Percentiles rank a stretch among this genome's conserved stretches.
Conservation (phyloP, 495 filamentous ascomycete species). For the Aspergillus saccharolyticus region DNA sequence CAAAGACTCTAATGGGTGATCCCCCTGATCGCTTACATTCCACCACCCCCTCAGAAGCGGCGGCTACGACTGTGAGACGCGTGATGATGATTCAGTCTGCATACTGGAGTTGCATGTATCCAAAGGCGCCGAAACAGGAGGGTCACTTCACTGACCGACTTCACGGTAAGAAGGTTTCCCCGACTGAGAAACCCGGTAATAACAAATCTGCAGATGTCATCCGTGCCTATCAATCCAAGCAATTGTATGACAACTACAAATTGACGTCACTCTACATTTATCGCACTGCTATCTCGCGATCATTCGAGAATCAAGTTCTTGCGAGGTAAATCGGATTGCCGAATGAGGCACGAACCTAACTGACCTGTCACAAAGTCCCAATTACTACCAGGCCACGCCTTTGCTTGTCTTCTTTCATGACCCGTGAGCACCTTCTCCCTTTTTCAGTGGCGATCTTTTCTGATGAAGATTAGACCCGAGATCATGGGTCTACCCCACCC, state of each 20-base stretch:
- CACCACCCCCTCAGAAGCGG: conserved; percentile 38
- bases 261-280: conserved; percentile 75
- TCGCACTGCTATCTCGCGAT: conserved; percentile 61
- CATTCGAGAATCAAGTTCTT: conserved; percentile 84
- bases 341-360: background rate
- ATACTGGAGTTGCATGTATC: conserved; percentile 58
- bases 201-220: conserved; percentile 55
- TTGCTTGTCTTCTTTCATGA: conserved; percentile 79
- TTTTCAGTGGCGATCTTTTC: background rate
- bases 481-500: conserved; percentile 63
- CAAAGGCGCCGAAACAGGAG: conserved; percentile 32
- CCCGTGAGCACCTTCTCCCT: conserved; percentile 51
- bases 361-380: conserved; percentile 35
- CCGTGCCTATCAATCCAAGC: conserved; percentile 63
- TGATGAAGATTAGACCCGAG: conserved; percentile 55
- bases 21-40: conserved; percentile 70
- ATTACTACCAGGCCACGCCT: conserved; percentile 47
- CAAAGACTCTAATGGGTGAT: conserved; percentile 89
- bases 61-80: conserved; percentile 44
- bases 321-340: conserved; percentile 56
- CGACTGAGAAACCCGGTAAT: background rate
- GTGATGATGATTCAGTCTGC: conserved; percentile 53
- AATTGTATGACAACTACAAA: conserved; percentile 61
- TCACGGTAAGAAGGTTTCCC: conserved; percentile 37
- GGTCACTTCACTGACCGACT: conserved; percentile 43